These are phyloP conservation scores for Linnemannia schmuckeri DNA, from an alignment of 192 early-diverging fungal species.

Conservation along the genomic window DNA sequence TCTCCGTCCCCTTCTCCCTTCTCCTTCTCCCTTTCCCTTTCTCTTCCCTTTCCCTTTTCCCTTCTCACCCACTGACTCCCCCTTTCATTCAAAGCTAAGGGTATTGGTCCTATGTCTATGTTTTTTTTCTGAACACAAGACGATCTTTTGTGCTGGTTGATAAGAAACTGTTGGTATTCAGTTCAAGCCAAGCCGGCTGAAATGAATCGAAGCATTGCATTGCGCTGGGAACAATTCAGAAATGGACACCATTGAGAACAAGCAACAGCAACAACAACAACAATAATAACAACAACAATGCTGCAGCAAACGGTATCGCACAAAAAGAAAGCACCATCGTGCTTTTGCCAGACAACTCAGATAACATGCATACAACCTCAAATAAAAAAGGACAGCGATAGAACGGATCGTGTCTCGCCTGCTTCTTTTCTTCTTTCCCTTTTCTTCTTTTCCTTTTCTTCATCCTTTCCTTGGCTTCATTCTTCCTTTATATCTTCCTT, in stretches of 20 bases:
- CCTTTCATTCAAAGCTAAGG: background rate
- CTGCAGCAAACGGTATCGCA: no score
- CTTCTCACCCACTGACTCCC: background rate
- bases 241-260: no score
- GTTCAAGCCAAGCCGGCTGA: no score
- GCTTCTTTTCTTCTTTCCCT: background rate
- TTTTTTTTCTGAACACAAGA: background rate
- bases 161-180: no score
- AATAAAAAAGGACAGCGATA: background rate
- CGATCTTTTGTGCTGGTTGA: background rate
- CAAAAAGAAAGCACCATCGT: no score
- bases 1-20: background rate
- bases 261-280: no score
- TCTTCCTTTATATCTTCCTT: background rate
- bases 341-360: no score
- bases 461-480: background rate
- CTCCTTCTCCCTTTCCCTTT: constrained; percentile 9
- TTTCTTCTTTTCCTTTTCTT: background rate
- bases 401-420: background rate
- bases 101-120: background rate
- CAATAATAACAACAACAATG: no score
- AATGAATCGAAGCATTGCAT: no score
- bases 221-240: no score
- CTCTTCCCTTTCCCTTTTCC: background rate
- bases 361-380: no score